Base-by-base conservation (phyloP, 352 stramenopile genomes). In the Phytophthora ohioensis region DNA sequence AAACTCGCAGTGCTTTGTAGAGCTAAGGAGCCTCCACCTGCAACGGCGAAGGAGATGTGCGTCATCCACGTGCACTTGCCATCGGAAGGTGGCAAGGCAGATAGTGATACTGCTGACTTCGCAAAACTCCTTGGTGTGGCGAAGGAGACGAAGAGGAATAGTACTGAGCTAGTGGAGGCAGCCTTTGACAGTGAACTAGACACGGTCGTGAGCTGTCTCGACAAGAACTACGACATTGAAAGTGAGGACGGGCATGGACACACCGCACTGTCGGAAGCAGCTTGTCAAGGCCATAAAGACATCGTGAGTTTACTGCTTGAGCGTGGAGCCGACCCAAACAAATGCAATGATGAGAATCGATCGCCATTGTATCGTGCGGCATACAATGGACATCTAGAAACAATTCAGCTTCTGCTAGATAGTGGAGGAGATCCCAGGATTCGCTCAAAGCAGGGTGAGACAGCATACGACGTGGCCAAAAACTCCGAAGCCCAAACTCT, bases 151-250 rank as follows among this genome's bases (percentile, higher is more conserved):
- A 90, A 85, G 51, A 75, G 84, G 27, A 98, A 97, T 64, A 95
- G 82, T 30, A 48, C 80, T 0, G 83, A 96, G 42, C 65, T 98
- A 13, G 91, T 98, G 31, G 92, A 98, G 67, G 88, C 85, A 30
- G 91, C 89, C 17, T 98, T 98, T 64, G 92, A 98, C 41, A 84
- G 91, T 34, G 89, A 98, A 15, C 58, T 97, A 17, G 87, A 91
- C 0, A 78, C 74, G 2, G 73, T 97, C 5, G 71, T 88, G 7
- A 76, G 80, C 11, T 85, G 73, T 48, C 52, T 98, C 4, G 89
- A 94, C 45, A 93, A 97, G 57, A 95, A 92, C 42, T 97, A 93
- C 63, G 87, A 97, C 48, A 63, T 97, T 10, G 92, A 98, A 38
- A 94, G 81, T 17, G 75, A 90, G 39, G 92, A 98, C 49, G 91